Conservation (phyloP, 768 basidiomycete genomes). For the Postia placenta region DNA sequence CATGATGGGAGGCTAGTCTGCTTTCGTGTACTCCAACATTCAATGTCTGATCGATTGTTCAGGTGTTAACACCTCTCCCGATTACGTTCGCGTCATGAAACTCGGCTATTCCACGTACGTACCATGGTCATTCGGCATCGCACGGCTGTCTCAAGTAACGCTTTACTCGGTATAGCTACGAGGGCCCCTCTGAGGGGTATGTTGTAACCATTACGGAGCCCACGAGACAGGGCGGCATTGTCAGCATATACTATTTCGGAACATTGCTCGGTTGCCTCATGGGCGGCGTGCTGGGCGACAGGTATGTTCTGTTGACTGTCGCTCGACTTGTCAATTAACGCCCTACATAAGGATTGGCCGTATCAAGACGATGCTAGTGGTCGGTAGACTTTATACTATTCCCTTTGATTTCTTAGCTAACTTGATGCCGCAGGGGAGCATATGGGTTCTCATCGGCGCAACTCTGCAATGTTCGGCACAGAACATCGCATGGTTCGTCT, state of each 20-base stretch:
- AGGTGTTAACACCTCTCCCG: constrained; percentile 37
- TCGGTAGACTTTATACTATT: too few relatives aligned
- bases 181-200: constrained; percentile 35
- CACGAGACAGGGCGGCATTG: constrained; percentile 39
- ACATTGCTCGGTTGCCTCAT: constrained; percentile 35
- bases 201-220: constrained; percentile 38
- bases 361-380: constrained; percentile 33
- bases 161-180: constrained; percentile 18
- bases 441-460: constrained; percentile 37
- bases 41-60: background rate
- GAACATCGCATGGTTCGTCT: constrained; percentile 34
- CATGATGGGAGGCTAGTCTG: constrained; percentile 35
- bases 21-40: background rate
- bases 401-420: too few relatives aligned
- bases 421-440: constrained; percentile 28
- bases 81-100: constrained; percentile 36
- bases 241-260: constrained; percentile 41
- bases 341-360: constrained; percentile 33
- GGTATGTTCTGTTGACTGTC: constrained; percentile 14
- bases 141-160: background rate
- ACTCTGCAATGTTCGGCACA: constrained; percentile 37
- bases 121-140: too few relatives aligned
- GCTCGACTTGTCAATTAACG: too few relatives aligned
- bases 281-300: constrained; percentile 35
- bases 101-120: constrained; percentile 31